Base-by-base conservation (phyloP, 352 stramenopile species). In the Globisporangium abappressorium region DNA sequence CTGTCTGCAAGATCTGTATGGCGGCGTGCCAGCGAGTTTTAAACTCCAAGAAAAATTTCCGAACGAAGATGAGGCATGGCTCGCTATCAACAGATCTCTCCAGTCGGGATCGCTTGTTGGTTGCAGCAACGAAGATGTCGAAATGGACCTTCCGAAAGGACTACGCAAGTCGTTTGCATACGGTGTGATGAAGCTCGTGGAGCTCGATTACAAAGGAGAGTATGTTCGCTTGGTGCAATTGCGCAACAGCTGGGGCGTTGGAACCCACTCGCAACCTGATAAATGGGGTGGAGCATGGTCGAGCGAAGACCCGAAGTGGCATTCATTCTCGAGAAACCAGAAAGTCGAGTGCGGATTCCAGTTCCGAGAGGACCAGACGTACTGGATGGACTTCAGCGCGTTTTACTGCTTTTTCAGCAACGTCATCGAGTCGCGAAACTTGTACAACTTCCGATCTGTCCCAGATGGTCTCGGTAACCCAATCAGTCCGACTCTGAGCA, bases 321-420 rank as follows among this genome's bases (percentile, higher is more conserved):
- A 92, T 66, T 77, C 57, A 1, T 82, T 92, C 28, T 92, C 83
- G 18, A 84, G 86, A 53, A 71, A 76, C 38, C 87, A 93, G 62
- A 95, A 95, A 60, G 71, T 93, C 3, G 77, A 90, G 56, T 80
- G 72, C 34, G 87, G 87, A 2, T 95, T 93, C 55, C 84, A 93
- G 65, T 93, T 93, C 66, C 82, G 82, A 34, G 83, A 92, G 26
- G 87, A 95, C 59, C 70, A 80, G 18, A 95, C 84, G 0, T 90
- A 92, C 62, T 95, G 87, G 87, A 89, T 95, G 84, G 81, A 91
- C 24, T 91, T 95, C 30, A 76, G 75, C 36, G 84, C 87, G 18
- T 92, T 92, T 59, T 91, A 82, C 67, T 85, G 74, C 63, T 95
- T 92, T 66, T 95, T 93, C 65, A 89, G 76, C 61, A 87, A 74